A percentile compares a stretch with the other conserved stretches of the same genome.
Conservation (phyloP, 2,329 filamentous ascomycete species). For the Sporothrix inflata region DNA sequence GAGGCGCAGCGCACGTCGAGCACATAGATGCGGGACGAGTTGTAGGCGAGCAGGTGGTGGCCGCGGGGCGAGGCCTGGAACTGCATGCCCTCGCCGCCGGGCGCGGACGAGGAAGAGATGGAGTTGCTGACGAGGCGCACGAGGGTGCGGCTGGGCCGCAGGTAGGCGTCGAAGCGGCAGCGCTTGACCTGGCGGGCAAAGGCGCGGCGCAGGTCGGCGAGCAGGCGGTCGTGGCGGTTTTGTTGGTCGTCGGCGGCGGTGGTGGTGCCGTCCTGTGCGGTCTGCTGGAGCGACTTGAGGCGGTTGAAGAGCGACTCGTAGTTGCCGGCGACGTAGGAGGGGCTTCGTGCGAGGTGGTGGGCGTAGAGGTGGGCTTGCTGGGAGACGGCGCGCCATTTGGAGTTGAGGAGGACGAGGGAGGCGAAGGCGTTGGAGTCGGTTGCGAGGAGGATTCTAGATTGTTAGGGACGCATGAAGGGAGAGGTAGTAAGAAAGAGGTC, state of each 20-base stretch:
- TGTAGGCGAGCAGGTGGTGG: slow-evolving; percentile 76
- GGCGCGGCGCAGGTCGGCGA: slow-evolving; percentile 64
- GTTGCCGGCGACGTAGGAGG: slow-evolving; percentile 57
- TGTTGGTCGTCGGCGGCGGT: slow-evolving; percentile 41
- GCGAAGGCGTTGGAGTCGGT: slow-evolving; percentile 67
- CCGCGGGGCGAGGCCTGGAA: slow-evolving; percentile 79
- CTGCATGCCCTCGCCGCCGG: slow-evolving; percentile 82
- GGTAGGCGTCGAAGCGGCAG: slow-evolving; percentile 75
- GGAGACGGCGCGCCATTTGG: slow-evolving; percentile 66
- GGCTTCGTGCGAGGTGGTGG: slow-evolving; percentile 63
- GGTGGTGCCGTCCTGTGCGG: slow-evolving; percentile 35
- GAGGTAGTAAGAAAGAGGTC: not conserved
- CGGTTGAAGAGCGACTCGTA: slow-evolving; percentile 40
- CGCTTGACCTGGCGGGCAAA: slow-evolving; percentile 74
- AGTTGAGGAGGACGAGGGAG: slow-evolving; percentile 66
- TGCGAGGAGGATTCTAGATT: slow-evolving; percentile 60
- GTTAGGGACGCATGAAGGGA: not conserved
- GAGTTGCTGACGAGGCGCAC: slow-evolving; percentile 83
- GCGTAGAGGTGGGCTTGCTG: slow-evolving; percentile 66
- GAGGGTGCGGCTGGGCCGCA: slow-evolving; percentile 70
- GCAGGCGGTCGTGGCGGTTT: slow-evolving; percentile 47
- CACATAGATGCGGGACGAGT: slow-evolving; percentile 82
- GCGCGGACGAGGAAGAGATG: slow-evolving; percentile 80
- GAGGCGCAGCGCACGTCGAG: slow-evolving; percentile 62
- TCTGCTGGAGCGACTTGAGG: slow-evolving; percentile 3